A percentile compares a stretch with the other conserved stretches of the same genome.
phyloP scores from a whole-genome alignment of 257 asterid genomes.

The Petunia secreta region DNA sequence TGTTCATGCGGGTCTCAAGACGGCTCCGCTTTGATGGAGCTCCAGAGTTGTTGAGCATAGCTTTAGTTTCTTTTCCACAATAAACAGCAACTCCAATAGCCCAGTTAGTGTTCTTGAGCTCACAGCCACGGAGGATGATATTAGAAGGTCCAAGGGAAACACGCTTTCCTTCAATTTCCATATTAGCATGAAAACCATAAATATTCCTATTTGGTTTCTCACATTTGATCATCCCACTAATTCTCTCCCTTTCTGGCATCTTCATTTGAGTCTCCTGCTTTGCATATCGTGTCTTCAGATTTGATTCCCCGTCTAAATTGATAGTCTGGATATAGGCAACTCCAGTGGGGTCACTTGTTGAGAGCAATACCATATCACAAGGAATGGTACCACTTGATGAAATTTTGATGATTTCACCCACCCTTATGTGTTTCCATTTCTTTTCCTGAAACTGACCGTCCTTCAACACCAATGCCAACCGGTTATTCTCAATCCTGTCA shows the following conservation, averaged over 20 bases:
- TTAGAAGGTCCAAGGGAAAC: constrained; percentile 96
- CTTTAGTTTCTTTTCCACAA: constrained; percentile 93
- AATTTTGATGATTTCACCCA: constrained; percentile 79
- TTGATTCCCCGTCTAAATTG: constrained; percentile 97
- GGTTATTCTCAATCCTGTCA: constrained; percentile 84
- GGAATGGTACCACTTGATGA: constrained; percentile 77
- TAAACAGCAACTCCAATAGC: constrained; percentile 85
- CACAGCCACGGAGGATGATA: constrained; percentile 92
- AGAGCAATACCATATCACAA: constrained; percentile 93
- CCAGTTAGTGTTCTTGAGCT: constrained; percentile 94
- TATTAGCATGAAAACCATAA: constrained; percentile 87
- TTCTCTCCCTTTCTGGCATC: constrained; percentile 43
- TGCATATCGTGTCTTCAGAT: constrained; percentile 93
- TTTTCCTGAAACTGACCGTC: constrained; percentile 60
- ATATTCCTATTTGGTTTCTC: constrained; percentile 96
- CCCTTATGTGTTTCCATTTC: constrained; percentile 80
- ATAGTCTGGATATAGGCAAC: constrained; percentile 89
- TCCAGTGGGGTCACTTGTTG: constrained; percentile 87
- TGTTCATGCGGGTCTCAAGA: constrained; percentile 87
- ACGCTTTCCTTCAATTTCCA: constrained; percentile 86
- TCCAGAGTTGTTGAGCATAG: constrained; percentile 96
- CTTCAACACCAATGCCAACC: constrained; percentile 65
- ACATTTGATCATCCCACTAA: constrained; percentile 78
- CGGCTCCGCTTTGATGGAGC: constrained; percentile 96
- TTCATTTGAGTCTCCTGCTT: constrained; percentile 91